phyloP scores from a whole-genome alignment of 768 basidiomycete genomes.

The Boletus barrowsii region DNA sequence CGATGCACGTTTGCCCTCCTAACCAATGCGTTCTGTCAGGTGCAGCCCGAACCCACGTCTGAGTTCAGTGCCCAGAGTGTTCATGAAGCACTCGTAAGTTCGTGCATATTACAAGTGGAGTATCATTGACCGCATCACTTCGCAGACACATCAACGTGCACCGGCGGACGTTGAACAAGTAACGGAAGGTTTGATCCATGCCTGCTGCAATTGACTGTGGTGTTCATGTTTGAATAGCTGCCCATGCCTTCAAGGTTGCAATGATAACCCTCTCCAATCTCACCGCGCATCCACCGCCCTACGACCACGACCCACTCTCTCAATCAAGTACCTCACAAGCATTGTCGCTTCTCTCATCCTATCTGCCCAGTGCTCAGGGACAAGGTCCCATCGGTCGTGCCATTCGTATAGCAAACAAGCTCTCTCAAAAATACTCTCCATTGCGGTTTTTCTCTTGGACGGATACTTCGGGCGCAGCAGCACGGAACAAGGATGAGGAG shows the following conservation, averaged over 20 bases:
- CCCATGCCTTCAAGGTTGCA: slow-evolving; percentile 75
- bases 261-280: slow-evolving; percentile 62
- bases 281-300: slow-evolving; percentile 55
- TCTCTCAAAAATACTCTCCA: slow-evolving; percentile 59
- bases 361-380: slow-evolving; percentile 71
- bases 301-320: slow-evolving; percentile 48
- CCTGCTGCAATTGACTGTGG: not conserved
- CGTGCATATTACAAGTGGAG: not conserved
- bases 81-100: slow-evolving; percentile 16
- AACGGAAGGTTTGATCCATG: slow-evolving; percentile 45
- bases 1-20: not conserved
- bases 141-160: slow-evolving; percentile 12
- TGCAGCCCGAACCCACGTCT: slow-evolving; percentile 12
- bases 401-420: slow-evolving; percentile 62
- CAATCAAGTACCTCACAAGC: slow-evolving; percentile 38
- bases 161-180: slow-evolving; percentile 39
- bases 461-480: slow-evolving; percentile 40
- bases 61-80: slow-evolving; percentile 1
- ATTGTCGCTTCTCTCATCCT: slow-evolving; percentile 55
- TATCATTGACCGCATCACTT: not conserved
- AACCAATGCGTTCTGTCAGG: slow-evolving; percentile 6
- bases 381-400: slow-evolving; percentile 73
- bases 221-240: slow-evolving; percentile 40
- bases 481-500: slow-evolving; percentile 64
- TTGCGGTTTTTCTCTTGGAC: slow-evolving; percentile 41